Evolutionary conservation across 2,329 filamentous ascomycete species (phyloP).

Genomic region (Fusarium veterinarium): DNA sequence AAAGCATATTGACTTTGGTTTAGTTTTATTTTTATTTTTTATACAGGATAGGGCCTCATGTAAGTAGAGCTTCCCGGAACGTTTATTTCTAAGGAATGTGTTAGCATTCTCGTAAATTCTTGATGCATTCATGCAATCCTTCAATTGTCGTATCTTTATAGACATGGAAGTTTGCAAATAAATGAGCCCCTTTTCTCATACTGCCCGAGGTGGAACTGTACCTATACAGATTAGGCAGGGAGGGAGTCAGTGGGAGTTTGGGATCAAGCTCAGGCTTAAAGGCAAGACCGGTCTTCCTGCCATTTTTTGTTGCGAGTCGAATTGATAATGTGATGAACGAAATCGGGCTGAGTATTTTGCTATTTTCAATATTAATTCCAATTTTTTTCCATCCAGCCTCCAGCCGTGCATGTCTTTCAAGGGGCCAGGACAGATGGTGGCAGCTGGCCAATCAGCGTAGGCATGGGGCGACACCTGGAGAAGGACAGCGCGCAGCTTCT

Average conservation of each 20-base stretch:
- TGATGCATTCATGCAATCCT: not conserved
- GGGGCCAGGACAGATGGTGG: slow-evolving; percentile 6
- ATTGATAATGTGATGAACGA: not conserved
- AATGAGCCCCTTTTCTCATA: not conserved
- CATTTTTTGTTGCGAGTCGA: not conserved
- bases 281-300: not conserved
- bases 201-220: not conserved
- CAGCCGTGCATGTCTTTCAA: not conserved
- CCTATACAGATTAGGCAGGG: not conserved
- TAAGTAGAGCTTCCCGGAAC: not conserved
- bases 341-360: not conserved
- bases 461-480: slow-evolving; percentile 44
- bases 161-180: not conserved
- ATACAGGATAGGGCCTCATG: not conserved
- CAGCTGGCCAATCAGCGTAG: slow-evolving; percentile 43
- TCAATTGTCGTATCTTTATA: not conserved
- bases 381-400: not conserved
- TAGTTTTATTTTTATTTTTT: not conserved
- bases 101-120: not conserved
- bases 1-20: not conserved
- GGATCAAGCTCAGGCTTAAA: not conserved
- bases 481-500: slow-evolving; percentile 39
- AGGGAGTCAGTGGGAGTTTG: not conserved
- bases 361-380: not conserved
- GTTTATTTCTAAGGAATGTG: not conserved